Conservation (phyloP, 1,284 basidiomycete genomes). For the Meira nashicola region DNA sequence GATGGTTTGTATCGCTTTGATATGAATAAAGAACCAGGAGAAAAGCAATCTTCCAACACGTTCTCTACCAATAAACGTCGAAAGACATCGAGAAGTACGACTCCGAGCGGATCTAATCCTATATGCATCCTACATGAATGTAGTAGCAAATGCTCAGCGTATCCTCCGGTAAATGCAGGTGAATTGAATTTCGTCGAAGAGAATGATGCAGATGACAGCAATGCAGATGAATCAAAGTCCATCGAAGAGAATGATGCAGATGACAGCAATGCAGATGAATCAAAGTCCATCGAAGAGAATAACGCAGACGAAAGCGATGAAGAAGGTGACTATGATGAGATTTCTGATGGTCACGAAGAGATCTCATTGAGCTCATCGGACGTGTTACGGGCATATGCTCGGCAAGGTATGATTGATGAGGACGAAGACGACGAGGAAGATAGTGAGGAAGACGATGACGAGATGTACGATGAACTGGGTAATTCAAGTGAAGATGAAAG, state of each 20-base stretch:
- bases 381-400: constrained; percentile 15
- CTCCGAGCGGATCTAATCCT: too few species aligned
- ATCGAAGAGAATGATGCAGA: constrained; percentile 10
- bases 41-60: not conserved
- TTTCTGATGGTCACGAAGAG: not conserved
- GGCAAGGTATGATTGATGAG: constrained; percentile 12
- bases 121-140: too few species aligned
- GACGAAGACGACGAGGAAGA: constrained; percentile 20
- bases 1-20: constrained; percentile 48
- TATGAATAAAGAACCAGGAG: constrained; percentile 30
- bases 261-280: not conserved
- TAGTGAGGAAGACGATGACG: constrained; percentile 4
- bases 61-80: not conserved
- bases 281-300: constrained; percentile 3
- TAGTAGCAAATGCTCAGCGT: too few species aligned
- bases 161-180: not conserved
- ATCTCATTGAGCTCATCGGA: not conserved
- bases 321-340: not conserved
- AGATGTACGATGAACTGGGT: not conserved
- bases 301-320: not conserved
- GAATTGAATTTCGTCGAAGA: constrained; percentile 15
- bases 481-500: constrained; percentile 29
- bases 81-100: constrained; percentile 1
- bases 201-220: not conserved
- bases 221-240: too few species aligned